Percentiles rank a stretch among this genome's conserved stretches.
These are phyloP conservation scores for Mycena alexandri DNA, from an alignment of 768 basidiomycete genomes.

Conservation along the genomic window DNA sequence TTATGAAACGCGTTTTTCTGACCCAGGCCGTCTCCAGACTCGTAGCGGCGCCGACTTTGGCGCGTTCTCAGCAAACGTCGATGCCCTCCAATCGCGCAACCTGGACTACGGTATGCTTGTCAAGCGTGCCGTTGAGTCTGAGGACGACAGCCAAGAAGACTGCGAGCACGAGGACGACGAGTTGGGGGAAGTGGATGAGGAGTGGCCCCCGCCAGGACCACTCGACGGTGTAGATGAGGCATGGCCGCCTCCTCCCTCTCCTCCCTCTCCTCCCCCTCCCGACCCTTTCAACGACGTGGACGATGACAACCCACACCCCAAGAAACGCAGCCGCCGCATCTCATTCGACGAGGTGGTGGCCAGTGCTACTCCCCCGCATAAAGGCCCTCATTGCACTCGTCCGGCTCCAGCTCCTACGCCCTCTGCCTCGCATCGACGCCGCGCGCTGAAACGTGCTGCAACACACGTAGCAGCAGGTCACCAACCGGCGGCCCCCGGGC, in stretches of 20 bases:
- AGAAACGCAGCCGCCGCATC: neutral
- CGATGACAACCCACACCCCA: neutral
- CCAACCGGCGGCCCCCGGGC: too few relatives aligned
- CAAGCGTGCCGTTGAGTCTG: neutral
- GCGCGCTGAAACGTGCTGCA: too few relatives aligned
- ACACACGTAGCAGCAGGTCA: too few relatives aligned
- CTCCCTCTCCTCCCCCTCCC: too few relatives aligned
- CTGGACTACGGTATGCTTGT: too few relatives aligned
- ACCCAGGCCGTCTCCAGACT: too few relatives aligned
- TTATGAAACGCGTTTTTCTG: too few relatives aligned
- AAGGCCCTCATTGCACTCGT: neutral
- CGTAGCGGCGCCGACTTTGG: too few relatives aligned
- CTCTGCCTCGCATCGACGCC: too few relatives aligned
- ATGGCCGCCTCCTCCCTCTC: neutral
- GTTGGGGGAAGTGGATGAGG: neutral
- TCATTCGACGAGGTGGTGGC: slow-evolving; percentile 4
- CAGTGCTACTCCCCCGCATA: neutral
- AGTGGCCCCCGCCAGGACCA: neutral
- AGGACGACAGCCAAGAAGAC: slow-evolving; percentile 3
- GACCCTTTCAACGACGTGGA: neutral
- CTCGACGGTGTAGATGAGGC: neutral
- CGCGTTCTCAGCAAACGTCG: too few relatives aligned
- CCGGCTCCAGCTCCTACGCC: neutral
- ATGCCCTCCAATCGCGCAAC: too few relatives aligned
- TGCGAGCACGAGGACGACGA: neutral